Conservation (phyloP, 306 rosid genomes). For the Rubus parviflorus region DNA sequence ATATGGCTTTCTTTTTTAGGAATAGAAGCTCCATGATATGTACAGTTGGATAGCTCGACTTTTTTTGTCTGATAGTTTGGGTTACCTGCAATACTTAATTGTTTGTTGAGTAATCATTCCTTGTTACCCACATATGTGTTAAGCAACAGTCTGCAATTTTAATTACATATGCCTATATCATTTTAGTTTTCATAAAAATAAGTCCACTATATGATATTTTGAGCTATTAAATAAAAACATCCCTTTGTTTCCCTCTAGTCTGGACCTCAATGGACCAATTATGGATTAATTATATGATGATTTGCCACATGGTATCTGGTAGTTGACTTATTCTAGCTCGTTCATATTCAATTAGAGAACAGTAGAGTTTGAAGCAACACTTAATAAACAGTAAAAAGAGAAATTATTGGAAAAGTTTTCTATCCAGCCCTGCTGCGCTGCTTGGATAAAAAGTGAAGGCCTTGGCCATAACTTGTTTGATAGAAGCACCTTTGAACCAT, state of each 20-base stretch:
- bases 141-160: not conserved
- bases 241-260: not conserved
- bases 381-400: not conserved
- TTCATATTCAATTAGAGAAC: not conserved
- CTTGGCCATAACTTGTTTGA: not conserved
- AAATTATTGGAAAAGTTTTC: not conserved
- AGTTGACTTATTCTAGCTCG: not conserved
- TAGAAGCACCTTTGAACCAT: conserved; percentile 7
- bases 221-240: not conserved
- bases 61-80: not conserved
- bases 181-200: not conserved
- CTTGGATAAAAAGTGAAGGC: not conserved
- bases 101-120: not conserved
- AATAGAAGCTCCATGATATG: not conserved
- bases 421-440: not conserved
- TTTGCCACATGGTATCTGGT: not conserved
- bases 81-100: not conserved
- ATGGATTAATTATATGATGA: not conserved
- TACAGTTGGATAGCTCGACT: not conserved
- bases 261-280: not conserved
- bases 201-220: not conserved
- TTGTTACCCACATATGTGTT: not conserved
- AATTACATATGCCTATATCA: not conserved
- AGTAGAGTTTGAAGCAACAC: not conserved
- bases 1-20: not conserved